phyloP scores from a whole-genome alignment of 768 basidiomycete genomes.

The Lentinula boryana region DNA sequence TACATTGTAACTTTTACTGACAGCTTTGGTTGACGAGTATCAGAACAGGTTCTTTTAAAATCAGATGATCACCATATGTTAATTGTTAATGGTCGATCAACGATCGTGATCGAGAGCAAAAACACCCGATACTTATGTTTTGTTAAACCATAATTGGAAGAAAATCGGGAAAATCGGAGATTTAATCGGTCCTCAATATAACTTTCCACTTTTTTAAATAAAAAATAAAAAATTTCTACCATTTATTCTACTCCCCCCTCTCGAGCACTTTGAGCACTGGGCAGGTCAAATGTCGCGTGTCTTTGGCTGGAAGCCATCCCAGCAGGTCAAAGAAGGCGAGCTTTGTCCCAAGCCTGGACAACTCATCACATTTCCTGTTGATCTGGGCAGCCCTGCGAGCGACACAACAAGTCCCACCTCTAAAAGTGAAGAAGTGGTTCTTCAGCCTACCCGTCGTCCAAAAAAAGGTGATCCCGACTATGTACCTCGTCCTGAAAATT shows the following conservation, averaged over 20 bases:
- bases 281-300: neutral
- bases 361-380: neutral
- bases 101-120: conserved; percentile 1
- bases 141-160: neutral
- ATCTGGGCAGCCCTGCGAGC: neutral
- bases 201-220: neutral
- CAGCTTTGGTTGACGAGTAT: neutral
- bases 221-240: no score
- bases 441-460: neutral
- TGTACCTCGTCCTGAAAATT: conserved; percentile 48
- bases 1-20: neutral
- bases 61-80: neutral
- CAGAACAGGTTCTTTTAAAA: neutral
- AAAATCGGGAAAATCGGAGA: neutral
- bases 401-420: neutral
- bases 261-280: neutral
- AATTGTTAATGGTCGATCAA: neutral
- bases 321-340: neutral
- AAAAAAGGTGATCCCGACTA: conserved; percentile 1
- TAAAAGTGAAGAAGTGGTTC: neutral
- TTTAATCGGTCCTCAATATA: neutral
- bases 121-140: neutral
- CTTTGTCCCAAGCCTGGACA: neutral
- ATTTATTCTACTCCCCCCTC: neutral
- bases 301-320: neutral